A percentile compares a stretch with the other conserved stretches of the same genome.
These are phyloP conservation scores for Diatrype stigma DNA, from an alignment of 2,329 filamentous ascomycete species.

Conservation along the genomic window DNA sequence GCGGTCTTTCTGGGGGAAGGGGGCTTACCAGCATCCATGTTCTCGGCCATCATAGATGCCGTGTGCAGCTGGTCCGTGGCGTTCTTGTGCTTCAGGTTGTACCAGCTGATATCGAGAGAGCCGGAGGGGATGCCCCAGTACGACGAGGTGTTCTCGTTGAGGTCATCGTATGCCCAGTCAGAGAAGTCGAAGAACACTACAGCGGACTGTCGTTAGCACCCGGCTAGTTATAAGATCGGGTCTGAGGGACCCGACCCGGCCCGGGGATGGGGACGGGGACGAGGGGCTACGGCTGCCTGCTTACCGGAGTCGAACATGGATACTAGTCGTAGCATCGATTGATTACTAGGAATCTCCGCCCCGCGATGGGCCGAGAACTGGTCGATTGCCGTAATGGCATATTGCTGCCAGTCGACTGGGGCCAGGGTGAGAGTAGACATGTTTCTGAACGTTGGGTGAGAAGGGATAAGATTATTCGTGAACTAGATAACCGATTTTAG, in stretches of 20 bases:
- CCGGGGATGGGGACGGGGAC: no score
- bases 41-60: conserved; percentile 1
- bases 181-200: conserved; percentile 16
- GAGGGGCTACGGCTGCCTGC: no score
- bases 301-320: conserved; percentile 13
- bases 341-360: conserved; percentile 7
- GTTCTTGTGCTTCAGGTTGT: conserved; percentile 9
- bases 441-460: no score
- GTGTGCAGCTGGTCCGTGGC: no score
- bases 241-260: no score
- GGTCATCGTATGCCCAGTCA: conserved; percentile 10
- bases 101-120: conserved; percentile 13
- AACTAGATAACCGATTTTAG: no score
- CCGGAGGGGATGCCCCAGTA: conserved; percentile 8
- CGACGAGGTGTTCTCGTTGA: conserved; percentile 13
- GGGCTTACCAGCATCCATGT: conserved; percentile 11
- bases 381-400: conserved; percentile 7
- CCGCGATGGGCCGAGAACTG: conserved; percentile 9
- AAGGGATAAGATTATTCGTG: no score
- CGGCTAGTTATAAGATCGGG: no score
- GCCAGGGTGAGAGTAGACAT: no score
- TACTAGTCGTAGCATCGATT: conserved; percentile 6
- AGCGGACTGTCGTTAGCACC: not conserved
- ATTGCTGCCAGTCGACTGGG: conserved; percentile 7
- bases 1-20: no score